Evolutionary conservation across 768 basidiomycete genomes (phyloP).

Genomic region (Podaxis sp.): DNA sequence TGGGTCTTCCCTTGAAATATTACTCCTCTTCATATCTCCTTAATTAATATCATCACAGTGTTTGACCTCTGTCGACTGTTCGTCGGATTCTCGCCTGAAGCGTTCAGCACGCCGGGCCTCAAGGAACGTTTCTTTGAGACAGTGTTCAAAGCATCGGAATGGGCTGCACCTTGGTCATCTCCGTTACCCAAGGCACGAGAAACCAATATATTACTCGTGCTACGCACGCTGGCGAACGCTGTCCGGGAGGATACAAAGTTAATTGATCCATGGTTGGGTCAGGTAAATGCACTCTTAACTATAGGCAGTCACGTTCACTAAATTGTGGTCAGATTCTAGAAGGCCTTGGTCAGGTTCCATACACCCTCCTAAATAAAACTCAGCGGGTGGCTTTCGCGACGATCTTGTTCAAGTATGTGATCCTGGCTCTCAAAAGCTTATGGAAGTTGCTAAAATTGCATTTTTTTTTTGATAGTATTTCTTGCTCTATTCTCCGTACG

Average conservation of each 20-base stretch:
- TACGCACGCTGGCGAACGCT: conserved; percentile 79
- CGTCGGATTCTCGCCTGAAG: conserved; percentile 58
- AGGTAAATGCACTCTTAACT: conserved; percentile 37
- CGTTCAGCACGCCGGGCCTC: conserved; percentile 42
- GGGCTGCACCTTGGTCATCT: conserved; percentile 53
- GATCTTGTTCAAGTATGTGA: conserved; percentile 81
- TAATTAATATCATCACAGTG: conserved; percentile 41
- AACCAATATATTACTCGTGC: conserved; percentile 78
- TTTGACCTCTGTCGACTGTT: conserved; percentile 85
- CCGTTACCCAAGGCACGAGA: conserved; percentile 71
- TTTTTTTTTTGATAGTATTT: conserved; percentile 48
- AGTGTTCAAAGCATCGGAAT: conserved; percentile 69
- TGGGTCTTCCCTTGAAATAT: conserved; percentile 8
- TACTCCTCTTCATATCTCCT: not conserved
- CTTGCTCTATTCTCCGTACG: conserved; percentile 52
- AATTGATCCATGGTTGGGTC: conserved; percentile 50
- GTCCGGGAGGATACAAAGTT: conserved; percentile 56
- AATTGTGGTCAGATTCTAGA: conserved; percentile 50
- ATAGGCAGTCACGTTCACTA: conserved; percentile 12
- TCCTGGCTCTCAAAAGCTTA: not conserved
- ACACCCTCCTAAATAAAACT: conserved; percentile 58
- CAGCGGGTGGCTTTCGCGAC: conserved; percentile 81
- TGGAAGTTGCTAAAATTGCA: not conserved
- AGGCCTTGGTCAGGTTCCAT: conserved; percentile 49
- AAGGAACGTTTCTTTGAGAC: conserved; percentile 56